Evolutionary conservation across 495 filamentous ascomycete species (phyloP), one percentile per base, ranked within the genome.

Genomic region (Pseudevernia furfuracea): DNA sequence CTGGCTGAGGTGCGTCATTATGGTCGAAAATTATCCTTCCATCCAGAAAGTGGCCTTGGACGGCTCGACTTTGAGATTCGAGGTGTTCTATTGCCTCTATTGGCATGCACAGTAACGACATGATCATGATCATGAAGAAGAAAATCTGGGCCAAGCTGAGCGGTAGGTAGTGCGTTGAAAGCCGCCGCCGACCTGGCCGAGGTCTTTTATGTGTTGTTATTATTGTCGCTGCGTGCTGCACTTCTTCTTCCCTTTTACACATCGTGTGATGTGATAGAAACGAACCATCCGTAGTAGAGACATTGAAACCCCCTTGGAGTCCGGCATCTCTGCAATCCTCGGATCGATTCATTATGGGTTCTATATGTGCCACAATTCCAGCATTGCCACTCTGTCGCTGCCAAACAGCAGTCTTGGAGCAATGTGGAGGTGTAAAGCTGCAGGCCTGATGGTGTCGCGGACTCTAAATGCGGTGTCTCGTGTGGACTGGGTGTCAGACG

Each of bases 131-230:
- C 25, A 30, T 60, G 36, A 55, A 52, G 63, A 65, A 14, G 37
- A 57, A 32, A 32, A 43, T 46, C 15, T 28, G 49, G n/a, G 39
- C 12, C 36, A 30, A 21, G 37, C 23, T 36, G 53, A 56, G 52
- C 21, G 48, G 30, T 52, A 57, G 37, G 19, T 43, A 37, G 37
- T 66, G 30, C 41, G n/a, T 58, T 12, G 14, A 58, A 43, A 30
- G 61, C 28, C 48, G 43, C 55, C 41, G 68, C 55, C 44, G 69
- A 37, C 39, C 48, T 43, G 41, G 66, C 14, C n/a, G 44, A 63
- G 49, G 49, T 19, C 38, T 57, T 25, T 2, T 55, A 25, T 38
- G 49, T 44, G 49, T 21, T 39, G 25, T 46, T 60, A 7, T 25
- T 12, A 34, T 63, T 19, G 14, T 52, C 21, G 57, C 36, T 46